phyloP scores from a whole-genome alignment of 805 yeast species.

The Barnettozyma siamensis region DNA sequence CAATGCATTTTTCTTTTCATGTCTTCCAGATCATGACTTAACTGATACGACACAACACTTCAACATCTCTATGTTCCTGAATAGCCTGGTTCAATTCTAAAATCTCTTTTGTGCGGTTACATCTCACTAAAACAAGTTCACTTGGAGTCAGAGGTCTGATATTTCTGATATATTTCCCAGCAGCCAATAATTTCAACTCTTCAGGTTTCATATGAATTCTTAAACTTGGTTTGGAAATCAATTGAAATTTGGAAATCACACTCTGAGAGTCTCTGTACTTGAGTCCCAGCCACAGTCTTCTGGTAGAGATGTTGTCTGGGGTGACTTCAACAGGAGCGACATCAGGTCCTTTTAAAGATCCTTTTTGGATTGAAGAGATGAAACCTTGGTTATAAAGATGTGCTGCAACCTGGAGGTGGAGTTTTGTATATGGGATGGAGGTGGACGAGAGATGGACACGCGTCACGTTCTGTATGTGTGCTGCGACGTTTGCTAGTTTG shows the following conservation, averaged over 20 bases:
- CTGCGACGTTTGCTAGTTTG: conserved; percentile 75
- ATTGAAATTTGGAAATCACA: conserved; percentile 62
- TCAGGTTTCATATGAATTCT: conserved; percentile 55
- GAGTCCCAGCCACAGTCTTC: conserved; percentile 88
- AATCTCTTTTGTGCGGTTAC: conserved; percentile 39
- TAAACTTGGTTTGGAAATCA: conserved; percentile 83
- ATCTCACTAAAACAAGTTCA: conserved; percentile 71
- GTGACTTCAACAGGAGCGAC: conserved; percentile 67
- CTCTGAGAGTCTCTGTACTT: conserved; percentile 73
- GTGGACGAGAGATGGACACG: conserved; percentile 70
- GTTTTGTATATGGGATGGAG: conserved; percentile 73
- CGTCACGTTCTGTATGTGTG: conserved; percentile 85
- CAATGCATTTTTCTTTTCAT: not conserved
- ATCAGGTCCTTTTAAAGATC: conserved; percentile 84
- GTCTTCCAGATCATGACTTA: conserved; percentile 19
- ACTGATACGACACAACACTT: conserved; percentile 74
- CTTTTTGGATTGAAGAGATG: conserved; percentile 75
- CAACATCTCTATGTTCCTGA: conserved; percentile 62
- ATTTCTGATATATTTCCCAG: conserved; percentile 69
- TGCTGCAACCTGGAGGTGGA: conserved; percentile 77
- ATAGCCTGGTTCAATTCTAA: conserved; percentile 86
- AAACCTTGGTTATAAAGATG: conserved; percentile 91
- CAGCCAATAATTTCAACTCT: conserved; percentile 67
- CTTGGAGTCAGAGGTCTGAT: conserved; percentile 85
- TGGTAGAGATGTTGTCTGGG: conserved; percentile 76